Base-by-base conservation (phyloP, 1,284 basidiomycete genomes). In the Trichosporon ovoides region DNA sequence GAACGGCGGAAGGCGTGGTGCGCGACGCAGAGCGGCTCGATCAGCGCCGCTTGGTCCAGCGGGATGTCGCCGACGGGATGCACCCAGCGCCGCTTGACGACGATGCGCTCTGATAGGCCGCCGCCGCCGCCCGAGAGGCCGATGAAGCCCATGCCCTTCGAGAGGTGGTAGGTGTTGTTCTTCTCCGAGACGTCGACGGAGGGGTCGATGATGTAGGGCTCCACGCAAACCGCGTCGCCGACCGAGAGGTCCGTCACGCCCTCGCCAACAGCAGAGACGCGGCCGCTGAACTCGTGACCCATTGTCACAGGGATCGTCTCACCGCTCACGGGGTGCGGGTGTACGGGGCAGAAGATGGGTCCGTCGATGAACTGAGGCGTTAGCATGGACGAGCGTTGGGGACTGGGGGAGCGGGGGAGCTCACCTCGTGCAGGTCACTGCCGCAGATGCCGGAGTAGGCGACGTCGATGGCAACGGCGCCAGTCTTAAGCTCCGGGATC, bases 201-300 rank as follows among this genome's bases (percentile, higher is more conserved):
- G 1, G 49, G 46, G 38, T 38, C 33, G 36, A 63, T 16, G 22
- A 63, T 63, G 58, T 60, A 63, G 22, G 77, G 72, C 63, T 79
- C 77, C 20, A 79, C 69, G 9, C 75, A 76, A 9, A 78, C 75
- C 1, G 65, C 59, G 54, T 76, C 70, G 19, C 77, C 77, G 16
- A 76, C 67, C 19, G 62, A 59, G 33, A 75, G 18, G 65, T 63
- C 55, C 10, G 57, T 37, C 58, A 73, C 60, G 56, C 63, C 57
- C 60, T 59, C 56, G 18, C 68, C 68, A 22, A 69, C 46, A 16
- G 64, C 68, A 18, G 66, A 63, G 40, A 77, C 64, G 19, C 66
- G 63, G 7, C 76, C 76, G 5, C 66, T 65, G 10, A 71, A 67
- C 59, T 78, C 76, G 69, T 78, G 76, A 4, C 76, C 76, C 40